Evolutionary conservation across 2,329 filamentous ascomycete species (phyloP), one percentile per base, ranked within the genome.

Genomic region (Stromatinia cepivora): DNA sequence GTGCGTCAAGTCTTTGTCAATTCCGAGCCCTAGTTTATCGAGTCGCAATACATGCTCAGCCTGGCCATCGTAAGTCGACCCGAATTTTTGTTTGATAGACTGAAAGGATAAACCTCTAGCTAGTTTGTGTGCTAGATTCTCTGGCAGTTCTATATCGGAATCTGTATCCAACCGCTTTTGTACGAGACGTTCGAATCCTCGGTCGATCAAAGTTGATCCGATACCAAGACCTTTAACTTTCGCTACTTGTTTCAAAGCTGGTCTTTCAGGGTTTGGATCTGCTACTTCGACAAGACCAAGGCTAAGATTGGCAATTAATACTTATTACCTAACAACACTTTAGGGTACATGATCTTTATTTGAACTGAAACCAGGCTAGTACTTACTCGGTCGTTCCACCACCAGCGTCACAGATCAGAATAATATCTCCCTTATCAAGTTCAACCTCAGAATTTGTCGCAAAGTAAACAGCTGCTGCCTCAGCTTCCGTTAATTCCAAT

Each of bases 401-500:
- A 10, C 84, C 84, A 39, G 81, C 81, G 76, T 85, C 84, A 70
- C 83, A 85, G 1, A 85, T 81, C 4, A 85, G 76, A 4, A 85
- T 76, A 3, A 83, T 78, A 70, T 85, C 74, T 36, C 69, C 56
- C n/a, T 73, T 72, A 42, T 72, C 15, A 54, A 67, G 64, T 13
- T 42, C n/a, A 20, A 70, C 31, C 31, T 64, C 57, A 36, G 66
- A 59, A 66, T 58, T 62, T 10, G 28, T 34, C 28, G 81, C 81
- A 0, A 81, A 81, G 74, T 84, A 82, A 1, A 86, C 83, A 36
- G 84, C 84, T 3, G 84, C 84, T 7, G 84, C 84, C 73, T 86
- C 84, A 0, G 84, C 84, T 75, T 86, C 84, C 0, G 84, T 86
- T 22, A 86, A 76, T 0, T 82, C 82, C 63, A 85, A 82, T 0